These are phyloP conservation scores for Clavariopsis aquatica DNA, from an alignment of 495 filamentous ascomycete genomes.

Conservation along the genomic window DNA sequence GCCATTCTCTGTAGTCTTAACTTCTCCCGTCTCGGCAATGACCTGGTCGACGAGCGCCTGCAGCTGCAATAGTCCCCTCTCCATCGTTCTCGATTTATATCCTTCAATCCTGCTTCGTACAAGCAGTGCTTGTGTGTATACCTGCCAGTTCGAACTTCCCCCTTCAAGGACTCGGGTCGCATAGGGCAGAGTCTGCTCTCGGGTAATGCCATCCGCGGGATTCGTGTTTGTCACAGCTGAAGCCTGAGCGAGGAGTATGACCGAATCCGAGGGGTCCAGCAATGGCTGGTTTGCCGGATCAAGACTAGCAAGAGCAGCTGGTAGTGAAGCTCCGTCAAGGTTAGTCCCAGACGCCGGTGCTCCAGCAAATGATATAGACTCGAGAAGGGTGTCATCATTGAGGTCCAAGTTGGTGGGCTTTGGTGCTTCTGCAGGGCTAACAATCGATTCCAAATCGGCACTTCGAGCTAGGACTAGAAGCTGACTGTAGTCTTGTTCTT, in stretches of 20 bases:
- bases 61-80: conserved; percentile 87
- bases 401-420: conserved; percentile 69
- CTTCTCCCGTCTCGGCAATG: conserved; percentile 73
- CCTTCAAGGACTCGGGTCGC: conserved; percentile 85
- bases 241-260: conserved; percentile 79
- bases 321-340: conserved; percentile 57
- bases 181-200: conserved; percentile 90
- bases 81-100: conserved; percentile 78
- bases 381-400: conserved; percentile 91
- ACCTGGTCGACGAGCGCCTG: conserved; percentile 97
- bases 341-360: conserved; percentile 41
- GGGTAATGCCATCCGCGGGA: conserved; percentile 78
- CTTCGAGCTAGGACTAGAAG: conserved; percentile 90
- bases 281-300: conserved; percentile 79
- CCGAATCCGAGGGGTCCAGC: conserved; percentile 77
- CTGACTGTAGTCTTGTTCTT: conserved; percentile 85
- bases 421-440: conserved; percentile 16
- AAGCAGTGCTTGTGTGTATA: conserved; percentile 90
- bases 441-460: conserved; percentile 36
- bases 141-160: conserved; percentile 94
- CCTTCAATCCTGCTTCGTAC: conserved; percentile 87
- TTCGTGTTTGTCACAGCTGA: conserved; percentile 84
- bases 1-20: conserved; percentile 19
- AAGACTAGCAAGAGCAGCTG: conserved; percentile 60
- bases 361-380: conserved; percentile 76